A percentile compares a stretch with the other conserved stretches of the same genome.
These are phyloP conservation scores for Lentinula edodes DNA, from an alignment of 768 basidiomycete genomes.

Conservation along the genomic window DNA sequence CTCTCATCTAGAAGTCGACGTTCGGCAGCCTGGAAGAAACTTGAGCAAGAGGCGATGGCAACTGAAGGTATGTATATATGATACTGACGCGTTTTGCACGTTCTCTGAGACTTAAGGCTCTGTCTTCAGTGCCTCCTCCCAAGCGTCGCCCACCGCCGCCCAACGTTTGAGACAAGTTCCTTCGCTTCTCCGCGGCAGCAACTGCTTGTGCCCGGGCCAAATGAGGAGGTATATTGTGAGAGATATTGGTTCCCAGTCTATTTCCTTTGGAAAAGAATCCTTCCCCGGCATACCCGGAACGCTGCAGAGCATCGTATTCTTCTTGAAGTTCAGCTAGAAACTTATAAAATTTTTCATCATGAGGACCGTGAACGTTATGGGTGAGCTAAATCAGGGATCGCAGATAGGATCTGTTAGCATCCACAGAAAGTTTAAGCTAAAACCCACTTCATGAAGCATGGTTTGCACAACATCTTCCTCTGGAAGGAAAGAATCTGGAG, in stretches of 20 bases:
- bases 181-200: slow-evolving; percentile 75
- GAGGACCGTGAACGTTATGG: slow-evolving; percentile 85
- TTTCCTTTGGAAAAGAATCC: slow-evolving; percentile 56
- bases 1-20: slow-evolving; percentile 69
- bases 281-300: slow-evolving; percentile 84
- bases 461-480: slow-evolving; percentile 73
- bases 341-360: slow-evolving; percentile 82
- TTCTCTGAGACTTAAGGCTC: slow-evolving; percentile 54
- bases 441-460: slow-evolving; percentile 83
- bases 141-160: slow-evolving; percentile 45
- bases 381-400: slow-evolving; percentile 51
- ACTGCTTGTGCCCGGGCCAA: slow-evolving; percentile 63
- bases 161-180: slow-evolving; percentile 35
- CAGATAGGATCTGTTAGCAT: not conserved
- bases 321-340: slow-evolving; percentile 69
- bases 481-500: slow-evolving; percentile 65
- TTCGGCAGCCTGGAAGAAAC: slow-evolving; percentile 70
- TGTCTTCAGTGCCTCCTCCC: slow-evolving; percentile 37
- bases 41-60: slow-evolving; percentile 4
- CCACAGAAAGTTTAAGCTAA: not conserved
- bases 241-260: slow-evolving; percentile 59
- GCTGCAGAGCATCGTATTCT: slow-evolving; percentile 76
- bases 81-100: slow-evolving; percentile 61
- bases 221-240: slow-evolving; percentile 64
- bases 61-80: not conserved